A percentile compares a stretch with the other conserved stretches of the same genome.
These are phyloP conservation scores for Syzygium aqueum DNA, from an alignment of 345 rosid genomes.

Conservation along the genomic window DNA sequence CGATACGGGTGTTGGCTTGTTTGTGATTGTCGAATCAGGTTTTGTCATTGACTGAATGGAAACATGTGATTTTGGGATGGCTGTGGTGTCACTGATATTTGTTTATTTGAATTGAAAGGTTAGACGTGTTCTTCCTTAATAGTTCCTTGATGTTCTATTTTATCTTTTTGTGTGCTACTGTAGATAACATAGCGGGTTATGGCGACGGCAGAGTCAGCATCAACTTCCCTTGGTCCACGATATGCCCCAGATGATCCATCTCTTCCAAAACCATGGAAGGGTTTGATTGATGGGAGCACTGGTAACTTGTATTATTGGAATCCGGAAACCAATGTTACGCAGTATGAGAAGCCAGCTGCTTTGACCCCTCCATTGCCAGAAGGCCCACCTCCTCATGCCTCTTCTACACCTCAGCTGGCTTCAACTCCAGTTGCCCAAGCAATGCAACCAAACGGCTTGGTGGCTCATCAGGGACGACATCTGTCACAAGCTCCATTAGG, in stretches of 20 bases:
- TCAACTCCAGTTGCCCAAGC: constrained; percentile 42
- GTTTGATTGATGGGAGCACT: constrained; percentile 83
- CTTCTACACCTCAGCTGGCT: constrained; percentile 51
- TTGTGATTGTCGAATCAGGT: background rate
- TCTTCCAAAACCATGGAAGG: constrained; percentile 96
- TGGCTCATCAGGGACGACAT: constrained; percentile 32
- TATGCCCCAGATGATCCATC: constrained; percentile 94
- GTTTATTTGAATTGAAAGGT: background rate
- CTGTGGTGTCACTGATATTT: background rate
- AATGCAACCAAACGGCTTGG: constrained; percentile 28
- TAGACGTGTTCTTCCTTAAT: background rate
- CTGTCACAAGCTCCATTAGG: constrained; percentile 14
- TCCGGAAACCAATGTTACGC: constrained; percentile 88
- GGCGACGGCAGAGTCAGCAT: constrained; percentile 60
- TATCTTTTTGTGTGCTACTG: background rate
- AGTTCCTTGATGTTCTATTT: background rate
- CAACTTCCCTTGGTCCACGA: constrained; percentile 43
- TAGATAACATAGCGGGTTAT: constrained; percentile 8
- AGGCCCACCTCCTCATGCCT: constrained; percentile 37
- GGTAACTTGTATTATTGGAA: constrained; percentile 86
- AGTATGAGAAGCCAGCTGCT: constrained; percentile 78
- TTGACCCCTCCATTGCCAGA: constrained; percentile 48
- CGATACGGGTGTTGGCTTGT: background rate
- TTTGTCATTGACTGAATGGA: background rate
- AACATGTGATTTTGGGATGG: background rate